phyloP scores from a whole-genome alignment of 192 early-diverging fungal genomes.

The Coemansia sp. region DNA sequence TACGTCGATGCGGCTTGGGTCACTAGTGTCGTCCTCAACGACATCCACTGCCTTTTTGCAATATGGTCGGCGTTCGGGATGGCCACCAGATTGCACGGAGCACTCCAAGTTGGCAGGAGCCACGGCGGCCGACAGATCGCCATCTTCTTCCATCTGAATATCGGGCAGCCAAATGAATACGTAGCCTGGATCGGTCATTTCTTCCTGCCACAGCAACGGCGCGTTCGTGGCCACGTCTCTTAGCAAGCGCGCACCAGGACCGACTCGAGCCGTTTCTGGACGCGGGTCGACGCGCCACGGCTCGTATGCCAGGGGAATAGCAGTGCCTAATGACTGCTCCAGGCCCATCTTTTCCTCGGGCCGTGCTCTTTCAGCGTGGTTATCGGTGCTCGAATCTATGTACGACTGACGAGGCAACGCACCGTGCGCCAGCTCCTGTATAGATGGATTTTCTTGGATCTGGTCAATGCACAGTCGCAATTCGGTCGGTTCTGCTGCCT shows the following conservation, averaged over 20 bases:
- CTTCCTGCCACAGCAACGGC: conserved; percentile 2
- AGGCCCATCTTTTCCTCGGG: neutral
- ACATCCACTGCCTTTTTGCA: neutral
- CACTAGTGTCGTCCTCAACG: neutral
- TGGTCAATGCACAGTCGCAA: neutral
- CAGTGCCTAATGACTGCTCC: neutral
- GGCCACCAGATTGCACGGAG: neutral
- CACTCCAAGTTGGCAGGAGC: neutral
- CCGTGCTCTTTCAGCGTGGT: neutral
- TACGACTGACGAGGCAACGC: neutral
- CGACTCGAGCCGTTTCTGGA: neutral
- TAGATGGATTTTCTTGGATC: neutral
- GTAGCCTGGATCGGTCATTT: conserved; percentile 4
- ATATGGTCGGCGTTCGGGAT: neutral
- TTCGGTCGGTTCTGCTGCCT: neutral
- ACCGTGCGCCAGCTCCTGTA: conserved; percentile 4
- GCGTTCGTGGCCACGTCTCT: neutral
- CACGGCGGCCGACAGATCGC: neutral
- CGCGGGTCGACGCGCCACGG: conserved; percentile 8
- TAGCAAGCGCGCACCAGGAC: neutral
- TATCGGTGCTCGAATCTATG: neutral
- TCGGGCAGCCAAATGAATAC: conserved; percentile 5
- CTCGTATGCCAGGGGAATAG: conserved; percentile 2
- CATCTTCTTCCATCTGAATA: neutral
- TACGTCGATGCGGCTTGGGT: neutral